Conservation (phyloP, 179 eudicot genomes). For the Nepenthes alata region DNA sequence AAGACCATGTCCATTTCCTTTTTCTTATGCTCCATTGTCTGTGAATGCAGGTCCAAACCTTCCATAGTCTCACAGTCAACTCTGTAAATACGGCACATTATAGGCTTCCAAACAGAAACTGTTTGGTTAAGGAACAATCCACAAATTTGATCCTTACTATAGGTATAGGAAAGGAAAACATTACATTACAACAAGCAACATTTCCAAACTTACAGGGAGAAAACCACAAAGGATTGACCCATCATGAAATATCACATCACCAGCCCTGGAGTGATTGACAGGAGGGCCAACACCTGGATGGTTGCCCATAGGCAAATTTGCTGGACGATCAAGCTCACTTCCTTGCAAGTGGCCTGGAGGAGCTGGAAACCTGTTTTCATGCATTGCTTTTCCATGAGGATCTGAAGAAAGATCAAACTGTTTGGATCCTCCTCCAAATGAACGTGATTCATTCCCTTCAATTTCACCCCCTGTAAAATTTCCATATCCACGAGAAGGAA, state of each 20-base stretch:
- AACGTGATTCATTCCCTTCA: conserved; percentile 39
- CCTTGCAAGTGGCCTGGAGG: conserved; percentile 39
- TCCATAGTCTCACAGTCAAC: conserved; percentile 91
- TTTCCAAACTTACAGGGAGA: conserved; percentile 43
- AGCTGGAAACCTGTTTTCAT: conserved; percentile 43
- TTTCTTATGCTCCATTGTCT: conserved; percentile 82
- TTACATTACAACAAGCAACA: neutral
- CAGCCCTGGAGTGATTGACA: conserved; percentile 8
- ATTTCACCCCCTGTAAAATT: conserved; percentile 24
- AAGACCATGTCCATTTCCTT: conserved; percentile 76
- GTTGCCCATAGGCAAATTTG: conserved; percentile 27
- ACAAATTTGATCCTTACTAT: too few relatives aligned
- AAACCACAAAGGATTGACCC: conserved; percentile 47
- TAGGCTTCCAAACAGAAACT: conserved; percentile 50
- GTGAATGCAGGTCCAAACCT: conserved; percentile 85
- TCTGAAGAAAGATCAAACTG: conserved; percentile 30
- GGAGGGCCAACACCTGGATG: conserved; percentile 24
- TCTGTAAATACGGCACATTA: conserved; percentile 88
- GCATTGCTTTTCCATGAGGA: conserved; percentile 29
- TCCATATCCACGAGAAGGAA: conserved; percentile 39
- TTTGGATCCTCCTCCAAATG: conserved; percentile 40
- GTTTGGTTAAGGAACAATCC: too few relatives aligned
- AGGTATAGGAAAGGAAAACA: too few relatives aligned
- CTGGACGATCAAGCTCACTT: conserved; percentile 30
- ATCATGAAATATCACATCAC: conserved; percentile 30